Base-by-base conservation (phyloP, 768 basidiomycete species). In the Leucocoprinus leucothites region DNA sequence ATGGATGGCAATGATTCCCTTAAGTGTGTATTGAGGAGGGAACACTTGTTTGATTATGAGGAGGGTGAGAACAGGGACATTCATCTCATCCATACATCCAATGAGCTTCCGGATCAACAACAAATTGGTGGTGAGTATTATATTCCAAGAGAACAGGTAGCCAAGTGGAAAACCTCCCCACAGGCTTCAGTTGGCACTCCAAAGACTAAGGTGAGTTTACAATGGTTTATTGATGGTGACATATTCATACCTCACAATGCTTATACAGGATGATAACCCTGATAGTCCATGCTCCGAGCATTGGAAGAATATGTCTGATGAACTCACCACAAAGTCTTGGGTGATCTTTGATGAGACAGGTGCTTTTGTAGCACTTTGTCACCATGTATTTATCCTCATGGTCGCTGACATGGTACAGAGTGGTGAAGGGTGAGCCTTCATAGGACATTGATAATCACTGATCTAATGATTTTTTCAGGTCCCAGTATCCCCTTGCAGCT, bases 261-360 rank as follows among this genome's bases (percentile, higher is more conserved):
- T n/a, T n/a, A n/a, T n/a, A n/a, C n/a, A 31, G 31, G 31, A 11
- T 31, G 31, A 31, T 31, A 14, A 48, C 16, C 4, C 28, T 22
- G 44, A 50, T 9, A 60, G 56, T 34, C 63, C 61, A 14, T 69
- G 68, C 51, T 51, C 52, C 0, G 45, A 53, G 3, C 52, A 55
- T 0, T 69, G 68, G 68, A 31, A 5, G 11, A 66, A 67, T 38
- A 64, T 67, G 61, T 42, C 53, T 2, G 48, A 54, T 9, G 60
- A 69, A 4, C 9, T 56, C 1, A 59, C 58, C 0, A 48, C 54
- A 18, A 36, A 57, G 4, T 64, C 63, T 59, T 69, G 67, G 70
- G 65, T 60, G 0, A 58, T 71, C 0, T 72, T 69, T 57, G 64
- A 69, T n/a, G 69, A 70, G 58, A 68, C 68, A 0, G 67, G 70